These are phyloP conservation scores for Fonsecaea monophora DNA, from an alignment of 2,329 filamentous ascomycete genomes.

Conservation along the genomic window DNA sequence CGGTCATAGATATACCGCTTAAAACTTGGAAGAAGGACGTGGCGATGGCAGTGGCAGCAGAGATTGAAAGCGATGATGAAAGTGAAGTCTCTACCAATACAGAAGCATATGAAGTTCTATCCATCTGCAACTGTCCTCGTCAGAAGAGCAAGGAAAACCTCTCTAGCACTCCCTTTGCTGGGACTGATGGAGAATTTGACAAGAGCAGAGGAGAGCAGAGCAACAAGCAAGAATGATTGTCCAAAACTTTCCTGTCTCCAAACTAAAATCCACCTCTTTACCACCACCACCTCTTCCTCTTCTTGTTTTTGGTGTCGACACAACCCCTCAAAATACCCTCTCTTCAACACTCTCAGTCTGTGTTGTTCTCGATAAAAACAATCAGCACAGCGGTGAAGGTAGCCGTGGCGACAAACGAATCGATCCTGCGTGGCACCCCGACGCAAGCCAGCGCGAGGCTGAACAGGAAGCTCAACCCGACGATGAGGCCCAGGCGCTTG, in stretches of 20 bases:
- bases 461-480: slow-evolving; percentile 42
- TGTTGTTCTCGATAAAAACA: slow-evolving; percentile 25
- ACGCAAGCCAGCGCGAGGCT: slow-evolving; percentile 38
- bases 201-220: not conserved
- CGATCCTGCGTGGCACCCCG: slow-evolving; percentile 41
- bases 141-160: not conserved
- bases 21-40: no score
- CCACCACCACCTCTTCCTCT: not conserved
- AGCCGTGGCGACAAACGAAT: slow-evolving; percentile 44
- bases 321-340: not conserved
- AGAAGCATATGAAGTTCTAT: not conserved
- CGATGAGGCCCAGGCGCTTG: slow-evolving; percentile 39
- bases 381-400: slow-evolving; percentile 37
- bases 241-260: not conserved
- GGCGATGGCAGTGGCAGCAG: no score
- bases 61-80: not conserved
- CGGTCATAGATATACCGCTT: no score
- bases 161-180: not conserved
- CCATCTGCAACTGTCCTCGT: not conserved
- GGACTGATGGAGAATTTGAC: not conserved
- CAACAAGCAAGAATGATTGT: not conserved
- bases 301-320: no score
- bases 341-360: not conserved
- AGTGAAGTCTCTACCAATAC: not conserved
- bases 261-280: not conserved